phyloP scores from a whole-genome alignment of 2,329 filamentous ascomycete species.

The Talaromyces pinophilus region DNA sequence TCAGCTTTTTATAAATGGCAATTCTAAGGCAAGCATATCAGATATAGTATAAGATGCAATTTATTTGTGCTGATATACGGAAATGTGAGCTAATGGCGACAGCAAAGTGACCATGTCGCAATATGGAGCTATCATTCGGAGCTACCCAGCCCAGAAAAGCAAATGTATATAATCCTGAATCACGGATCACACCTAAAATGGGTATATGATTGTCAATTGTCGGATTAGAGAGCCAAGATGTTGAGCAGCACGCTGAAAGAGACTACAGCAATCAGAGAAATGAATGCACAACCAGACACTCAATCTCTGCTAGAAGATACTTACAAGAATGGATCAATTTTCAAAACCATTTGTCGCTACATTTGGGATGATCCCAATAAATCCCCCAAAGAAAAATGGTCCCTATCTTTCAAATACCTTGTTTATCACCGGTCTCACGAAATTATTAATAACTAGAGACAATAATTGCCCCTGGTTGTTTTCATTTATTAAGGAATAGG shows the following conservation, averaged over 20 bases:
- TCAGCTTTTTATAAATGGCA: neutral
- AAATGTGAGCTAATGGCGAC: neutral
- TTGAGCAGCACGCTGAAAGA: neutral
- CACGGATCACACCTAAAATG: too few relatives aligned
- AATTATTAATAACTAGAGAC: too few relatives aligned
- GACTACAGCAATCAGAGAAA: neutral
- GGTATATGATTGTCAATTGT: neutral
- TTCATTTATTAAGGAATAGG: too few relatives aligned
- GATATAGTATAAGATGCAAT: conserved; percentile 2
- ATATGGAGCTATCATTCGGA: neutral
- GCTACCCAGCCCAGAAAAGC: neutral
- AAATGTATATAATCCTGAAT: neutral
- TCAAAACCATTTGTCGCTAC: neutral
- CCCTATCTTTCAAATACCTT: conserved; percentile 45
- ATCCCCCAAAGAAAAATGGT: conserved; percentile 44
- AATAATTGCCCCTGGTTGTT: too few relatives aligned
- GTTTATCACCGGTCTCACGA: too few relatives aligned
- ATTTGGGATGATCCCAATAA: conserved; percentile 48
- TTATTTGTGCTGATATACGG: neutral
- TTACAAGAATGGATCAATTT: conserved; percentile 40
- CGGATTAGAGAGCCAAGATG: neutral
- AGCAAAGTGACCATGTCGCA: neutral
- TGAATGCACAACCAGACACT: neutral
- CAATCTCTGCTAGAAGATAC: neutral
- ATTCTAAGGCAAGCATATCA: neutral